Base-by-base conservation (phyloP, 2,329 filamentous ascomycete genomes). In the Colletotrichum sidae region DNA sequence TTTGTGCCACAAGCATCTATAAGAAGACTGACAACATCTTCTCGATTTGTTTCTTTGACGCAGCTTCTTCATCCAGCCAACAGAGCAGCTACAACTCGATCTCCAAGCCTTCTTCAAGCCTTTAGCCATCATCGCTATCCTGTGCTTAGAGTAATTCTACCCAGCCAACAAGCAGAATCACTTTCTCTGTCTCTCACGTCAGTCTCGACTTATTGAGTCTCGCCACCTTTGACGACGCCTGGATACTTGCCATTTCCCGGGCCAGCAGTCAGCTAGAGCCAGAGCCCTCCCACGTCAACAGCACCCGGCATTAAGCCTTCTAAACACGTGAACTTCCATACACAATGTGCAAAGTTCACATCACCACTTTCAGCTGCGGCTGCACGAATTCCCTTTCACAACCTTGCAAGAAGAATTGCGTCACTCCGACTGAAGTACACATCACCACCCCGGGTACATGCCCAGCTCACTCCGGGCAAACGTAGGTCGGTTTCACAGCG, bases 1-100 rank as follows among this genome's bases (percentile, higher is more conserved):
- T 44, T 69, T 45, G 55, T 58, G 55, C 61, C 49, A 69, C 68
- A 50, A 41, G 60, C 55, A 55, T 53, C 54, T 69, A 69, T 69
- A 69, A 69, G 62, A 61, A 69, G 62, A 61, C 59, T 15, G 60
- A 52, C 55, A 17, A 41, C 52, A 41, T 53, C 38, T 60, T 64
- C 67, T 51, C 52, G 13, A 49, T 52, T 50, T 44, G 8, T 34
- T 38, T n/a, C 13, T 33, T 17, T 34, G 51, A 35, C 57, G 50
- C 52, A 57, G 34, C 55, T 52, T 56, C 57, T 54, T 59, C 64
- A 59, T 25, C 49, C 47, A 59, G 53, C 37, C 51, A 50, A 35
- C 7, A 62, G 9, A 9, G 13, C 25, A 62, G n/a, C 17, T 25
- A 47, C 17, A 17, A 45, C 41, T 11, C 53, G 9, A 37, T 39